These are phyloP conservation scores for Apiotrichum gracile DNA, from an alignment of 1,284 basidiomycete species.

Conservation along the genomic window DNA sequence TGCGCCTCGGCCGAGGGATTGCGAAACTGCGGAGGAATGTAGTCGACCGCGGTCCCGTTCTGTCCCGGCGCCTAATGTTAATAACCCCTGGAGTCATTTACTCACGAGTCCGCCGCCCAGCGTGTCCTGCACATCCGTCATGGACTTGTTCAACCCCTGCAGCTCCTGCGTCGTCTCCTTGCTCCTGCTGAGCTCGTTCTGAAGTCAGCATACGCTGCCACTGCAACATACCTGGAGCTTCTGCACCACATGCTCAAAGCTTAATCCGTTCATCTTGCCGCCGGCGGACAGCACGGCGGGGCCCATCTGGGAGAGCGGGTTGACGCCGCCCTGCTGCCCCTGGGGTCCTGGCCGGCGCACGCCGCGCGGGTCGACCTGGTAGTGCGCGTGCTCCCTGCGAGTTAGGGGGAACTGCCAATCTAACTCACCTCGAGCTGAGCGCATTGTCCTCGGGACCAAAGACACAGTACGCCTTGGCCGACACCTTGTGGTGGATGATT, in stretches of 20 bases:
- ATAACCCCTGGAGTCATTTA: conserved; percentile 15
- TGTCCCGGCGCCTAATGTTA: conserved; percentile 48
- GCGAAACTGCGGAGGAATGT: conserved; percentile 43
- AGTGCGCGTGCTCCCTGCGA: conserved; percentile 39
- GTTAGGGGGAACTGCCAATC: background rate
- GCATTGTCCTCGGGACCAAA: conserved; percentile 75
- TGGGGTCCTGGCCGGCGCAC: conserved; percentile 10
- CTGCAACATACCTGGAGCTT: conserved; percentile 46
- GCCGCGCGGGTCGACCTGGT: conserved; percentile 34
- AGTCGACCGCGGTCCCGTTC: conserved; percentile 42
- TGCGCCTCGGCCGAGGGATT: conserved; percentile 37
- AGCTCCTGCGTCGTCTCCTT: conserved; percentile 90
- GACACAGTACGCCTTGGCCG: conserved; percentile 84
- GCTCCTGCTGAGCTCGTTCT: conserved; percentile 88
- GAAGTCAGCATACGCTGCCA: conserved; percentile 42
- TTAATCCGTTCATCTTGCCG: conserved; percentile 45
- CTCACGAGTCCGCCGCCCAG: conserved; percentile 74
- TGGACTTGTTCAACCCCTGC: conserved; percentile 68
- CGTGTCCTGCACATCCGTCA: conserved; percentile 88
- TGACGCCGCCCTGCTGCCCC: conserved; percentile 8
- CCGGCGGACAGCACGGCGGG: conserved; percentile 40
- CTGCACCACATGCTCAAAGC: conserved; percentile 51
- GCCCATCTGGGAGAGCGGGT: conserved; percentile 23
- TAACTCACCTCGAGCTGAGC: conserved; percentile 38
- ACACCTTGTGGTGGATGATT: conserved; percentile 96